Evolutionary conservation across 768 basidiomycete genomes (phyloP), one percentile per base, ranked within the genome.

Genomic region (Harrya chromipes): DNA sequence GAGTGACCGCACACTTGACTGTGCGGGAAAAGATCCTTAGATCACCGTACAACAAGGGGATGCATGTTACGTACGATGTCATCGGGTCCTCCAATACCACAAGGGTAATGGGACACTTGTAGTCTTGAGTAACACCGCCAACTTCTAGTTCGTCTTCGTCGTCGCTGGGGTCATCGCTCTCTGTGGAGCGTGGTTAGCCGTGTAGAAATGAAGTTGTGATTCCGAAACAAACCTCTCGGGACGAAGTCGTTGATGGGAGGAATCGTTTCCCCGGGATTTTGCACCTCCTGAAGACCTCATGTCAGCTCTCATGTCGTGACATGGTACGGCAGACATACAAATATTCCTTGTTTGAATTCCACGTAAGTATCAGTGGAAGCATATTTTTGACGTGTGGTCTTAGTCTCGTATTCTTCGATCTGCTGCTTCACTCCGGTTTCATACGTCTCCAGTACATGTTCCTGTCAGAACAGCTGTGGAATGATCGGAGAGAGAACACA

Each of bases 91-190:
- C 75, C 34, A 91, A 75, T 13, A 76, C 64, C 3, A 72, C 78
- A 38, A 94, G 73, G 1, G 87, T 83, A 43, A 98, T 71, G 2
- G 93, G 94, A 57, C 93, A 95, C 47, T 82, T 85, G 74, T 84
- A 91, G 59, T 83, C 84, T 61, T 90, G 87, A 6, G 84, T 87
- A 24, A 84, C 77, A 21, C 91, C 93, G 45, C 94, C 94, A 43
- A 95, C 74, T 68, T 93, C 87, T 27, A 98, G 68, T 12, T 97
- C 94, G 45, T 93, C 89, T 27, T 94, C 94, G 44, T 84, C 84
- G 49, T 89, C 89, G 46, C 86, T 89, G 26, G 78, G 83, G 54
- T 92, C 90, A 10, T 82, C 89, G 36, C 80, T 75, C 78, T 93
- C 92, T 93, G 40, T 13, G 31, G 11, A 35, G 35, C 8, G 39